Evolutionary conservation across 1,139 yeast genomes (phyloP).

Genomic region (Geotrichum klebahnii): DNA sequence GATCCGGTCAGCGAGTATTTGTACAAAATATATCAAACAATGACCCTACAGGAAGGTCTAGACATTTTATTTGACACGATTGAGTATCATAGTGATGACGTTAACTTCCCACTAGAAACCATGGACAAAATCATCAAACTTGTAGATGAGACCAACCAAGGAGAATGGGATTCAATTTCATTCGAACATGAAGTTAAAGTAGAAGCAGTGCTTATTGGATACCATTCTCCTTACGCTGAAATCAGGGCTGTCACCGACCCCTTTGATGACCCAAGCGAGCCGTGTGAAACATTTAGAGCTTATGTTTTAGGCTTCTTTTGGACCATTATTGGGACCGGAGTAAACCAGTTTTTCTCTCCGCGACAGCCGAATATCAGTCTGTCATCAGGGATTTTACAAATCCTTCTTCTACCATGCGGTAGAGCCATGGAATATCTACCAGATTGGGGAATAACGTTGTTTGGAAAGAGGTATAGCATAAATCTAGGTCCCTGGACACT

Average conservation of each 20-base stretch:
- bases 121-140: conserved; percentile 35
- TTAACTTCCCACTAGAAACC: conserved; percentile 47
- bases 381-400: conserved; percentile 48
- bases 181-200: conserved; percentile 38
- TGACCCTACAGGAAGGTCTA: conserved; percentile 44
- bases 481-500: conserved; percentile 62
- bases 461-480: conserved; percentile 42
- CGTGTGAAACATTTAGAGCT: conserved; percentile 50
- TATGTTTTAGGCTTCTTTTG: conserved; percentile 54
- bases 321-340: conserved; percentile 54
- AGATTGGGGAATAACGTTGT: conserved; percentile 44
- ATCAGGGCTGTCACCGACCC: conserved; percentile 49
- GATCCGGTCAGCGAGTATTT: conserved; percentile 34
- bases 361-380: conserved; percentile 51
- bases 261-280: conserved; percentile 43
- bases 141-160: conserved; percentile 27
- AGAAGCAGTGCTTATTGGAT: conserved; percentile 45
- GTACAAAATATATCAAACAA: conserved; percentile 41
- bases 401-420: conserved; percentile 56
- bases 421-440: conserved; percentile 43
- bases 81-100: conserved; percentile 47
- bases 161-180: conserved; percentile 16
- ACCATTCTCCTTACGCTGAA: conserved; percentile 50
- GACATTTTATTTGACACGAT: conserved; percentile 44
- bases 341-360: conserved; percentile 54